phyloP scores from a whole-genome alignment of 768 basidiomycete genomes.

The Gloeophyllum trabeum region DNA sequence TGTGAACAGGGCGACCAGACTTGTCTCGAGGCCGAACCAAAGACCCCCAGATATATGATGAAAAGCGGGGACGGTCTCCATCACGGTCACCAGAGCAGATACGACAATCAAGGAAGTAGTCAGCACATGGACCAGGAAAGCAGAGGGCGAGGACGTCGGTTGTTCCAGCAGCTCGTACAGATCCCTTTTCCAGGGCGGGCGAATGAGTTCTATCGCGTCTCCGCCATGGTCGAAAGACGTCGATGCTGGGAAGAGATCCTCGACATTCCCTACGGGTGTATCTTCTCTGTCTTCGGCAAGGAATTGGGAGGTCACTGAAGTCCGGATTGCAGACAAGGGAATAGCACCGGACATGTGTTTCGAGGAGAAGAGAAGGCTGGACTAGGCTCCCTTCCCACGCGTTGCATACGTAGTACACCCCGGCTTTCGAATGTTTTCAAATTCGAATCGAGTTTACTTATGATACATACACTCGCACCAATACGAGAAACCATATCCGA shows the following conservation, averaged over 20 bases:
- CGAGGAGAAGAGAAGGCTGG: too few species aligned
- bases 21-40: conserved; percentile 87
- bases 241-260: conserved; percentile 27
- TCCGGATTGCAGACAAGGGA: not conserved
- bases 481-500: too few species aligned
- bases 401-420: too few species aligned
- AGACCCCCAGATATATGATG: conserved; percentile 56
- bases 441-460: too few species aligned
- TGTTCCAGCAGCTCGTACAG: conserved; percentile 68
- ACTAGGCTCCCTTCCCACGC: too few species aligned
- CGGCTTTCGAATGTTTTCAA: too few species aligned
- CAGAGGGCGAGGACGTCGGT: conserved; percentile 64
- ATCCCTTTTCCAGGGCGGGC: conserved; percentile 49
- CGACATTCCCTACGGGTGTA: conserved; percentile 19
- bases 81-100: conserved; percentile 64
- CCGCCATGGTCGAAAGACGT: conserved; percentile 22
- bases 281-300: conserved; percentile 29
- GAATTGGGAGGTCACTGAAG: conserved; percentile 19
- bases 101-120: conserved; percentile 63
- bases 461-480: too few species aligned
- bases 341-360: not conserved
- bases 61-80: conserved; percentile 73
- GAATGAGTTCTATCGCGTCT: conserved; percentile 17
- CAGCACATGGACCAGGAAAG: conserved; percentile 65
- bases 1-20: conserved; percentile 75